phyloP scores from a whole-genome alignment of 2,329 filamentous ascomycete genomes.

The Colletotrichum eremochloae region DNA sequence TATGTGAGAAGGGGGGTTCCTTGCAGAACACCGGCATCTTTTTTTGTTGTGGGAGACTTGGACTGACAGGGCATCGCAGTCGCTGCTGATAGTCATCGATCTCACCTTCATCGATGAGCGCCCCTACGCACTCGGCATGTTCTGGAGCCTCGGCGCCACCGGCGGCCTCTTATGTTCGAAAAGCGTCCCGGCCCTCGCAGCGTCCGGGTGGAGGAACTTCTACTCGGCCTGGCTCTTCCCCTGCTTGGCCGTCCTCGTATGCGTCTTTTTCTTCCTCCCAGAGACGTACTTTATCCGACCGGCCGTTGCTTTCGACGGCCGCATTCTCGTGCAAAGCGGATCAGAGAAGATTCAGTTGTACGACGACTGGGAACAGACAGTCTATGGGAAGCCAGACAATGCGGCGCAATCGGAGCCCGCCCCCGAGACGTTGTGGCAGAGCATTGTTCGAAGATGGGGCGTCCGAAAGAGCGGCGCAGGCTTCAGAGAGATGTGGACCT shows the following conservation, averaged over 20 bases:
- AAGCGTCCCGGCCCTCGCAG: slow-evolving; percentile 45
- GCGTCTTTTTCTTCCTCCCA: slow-evolving; percentile 50
- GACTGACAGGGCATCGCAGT: slow-evolving; percentile 44
- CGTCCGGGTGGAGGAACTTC: slow-evolving; percentile 50
- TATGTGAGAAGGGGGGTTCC: slow-evolving; percentile 37
- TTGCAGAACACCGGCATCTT: background rate
- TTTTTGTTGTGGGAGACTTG: background rate
- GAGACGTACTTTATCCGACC: slow-evolving; percentile 58
- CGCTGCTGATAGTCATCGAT: slow-evolving; percentile 53
- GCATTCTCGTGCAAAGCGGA: slow-evolving; percentile 53
- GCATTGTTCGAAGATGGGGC: slow-evolving; percentile 25
- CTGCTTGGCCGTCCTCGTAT: slow-evolving; percentile 45
- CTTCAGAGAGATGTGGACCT: slow-evolving; percentile 40
- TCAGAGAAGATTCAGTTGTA: slow-evolving; percentile 56
- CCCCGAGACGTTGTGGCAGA: slow-evolving; percentile 29
- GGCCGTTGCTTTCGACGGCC: slow-evolving; percentile 56
- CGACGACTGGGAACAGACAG: slow-evolving; percentile 48
- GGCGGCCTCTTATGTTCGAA: slow-evolving; percentile 49
- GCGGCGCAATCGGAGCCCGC: slow-evolving; percentile 22
- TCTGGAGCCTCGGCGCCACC: slow-evolving; percentile 50
- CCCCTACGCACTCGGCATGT: slow-evolving; percentile 50
- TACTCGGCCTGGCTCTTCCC: slow-evolving; percentile 51
- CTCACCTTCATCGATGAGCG: slow-evolving; percentile 56
- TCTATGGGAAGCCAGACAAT: slow-evolving; percentile 9
- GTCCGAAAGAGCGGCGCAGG: slow-evolving; percentile 35